Conservation (phyloP, 768 basidiomycete genomes). For the Crassisporium funariophilum region DNA sequence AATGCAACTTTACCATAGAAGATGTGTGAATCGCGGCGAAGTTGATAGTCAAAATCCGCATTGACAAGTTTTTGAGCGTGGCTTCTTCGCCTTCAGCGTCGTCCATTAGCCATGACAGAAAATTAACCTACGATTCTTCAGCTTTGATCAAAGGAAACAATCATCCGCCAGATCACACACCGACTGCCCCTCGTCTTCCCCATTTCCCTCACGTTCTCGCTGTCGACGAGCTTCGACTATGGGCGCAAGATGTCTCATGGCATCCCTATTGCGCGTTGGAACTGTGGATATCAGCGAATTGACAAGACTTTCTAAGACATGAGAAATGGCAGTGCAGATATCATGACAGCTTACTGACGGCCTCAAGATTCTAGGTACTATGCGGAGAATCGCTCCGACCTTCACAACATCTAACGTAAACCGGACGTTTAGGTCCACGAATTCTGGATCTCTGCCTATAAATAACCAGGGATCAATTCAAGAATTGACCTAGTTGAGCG, state of each 20-base stretch:
- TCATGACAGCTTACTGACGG: neutral
- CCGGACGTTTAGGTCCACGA: neutral
- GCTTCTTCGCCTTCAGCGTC: slow-evolving; percentile 25
- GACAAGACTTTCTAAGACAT: neutral
- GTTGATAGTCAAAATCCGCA: slow-evolving; percentile 39
- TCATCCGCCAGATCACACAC: neutral
- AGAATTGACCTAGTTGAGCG: neutral
- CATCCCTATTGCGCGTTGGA: slow-evolving; percentile 2
- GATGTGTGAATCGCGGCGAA: slow-evolving; percentile 45
- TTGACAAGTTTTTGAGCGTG: slow-evolving; percentile 20
- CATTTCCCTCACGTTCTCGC: slow-evolving; percentile 7
- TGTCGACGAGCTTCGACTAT: slow-evolving; percentile 8
- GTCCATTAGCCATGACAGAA: slow-evolving; percentile 28
- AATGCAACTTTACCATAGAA: slow-evolving; percentile 30
- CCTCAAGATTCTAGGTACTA: neutral
- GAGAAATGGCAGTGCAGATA: neutral
- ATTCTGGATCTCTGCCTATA: neutral
- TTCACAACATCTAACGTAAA: neutral
- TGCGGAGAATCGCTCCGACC: neutral
- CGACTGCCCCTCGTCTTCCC: slow-evolving; percentile 2
- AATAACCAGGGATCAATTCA: neutral
- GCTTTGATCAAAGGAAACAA: neutral
- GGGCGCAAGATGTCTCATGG: slow-evolving; percentile 6
- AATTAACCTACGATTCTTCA: slow-evolving; percentile 12
- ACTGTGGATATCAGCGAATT: slow-evolving; percentile 8